phyloP scores from a whole-genome alignment of 2,329 filamentous ascomycete genomes.

The Cladosporium velox region DNA sequence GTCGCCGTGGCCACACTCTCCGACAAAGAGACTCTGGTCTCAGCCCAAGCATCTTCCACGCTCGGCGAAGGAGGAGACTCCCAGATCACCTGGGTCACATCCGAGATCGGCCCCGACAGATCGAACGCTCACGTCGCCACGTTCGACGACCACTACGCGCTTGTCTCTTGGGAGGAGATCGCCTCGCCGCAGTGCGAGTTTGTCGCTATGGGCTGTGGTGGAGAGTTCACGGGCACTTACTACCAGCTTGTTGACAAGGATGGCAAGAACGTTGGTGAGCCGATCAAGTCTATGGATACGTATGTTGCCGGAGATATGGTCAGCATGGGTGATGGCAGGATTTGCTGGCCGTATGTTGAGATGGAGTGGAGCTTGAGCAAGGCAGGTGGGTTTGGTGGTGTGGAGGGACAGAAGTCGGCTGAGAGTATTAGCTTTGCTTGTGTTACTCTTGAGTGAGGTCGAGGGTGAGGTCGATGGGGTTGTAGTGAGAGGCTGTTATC shows the following conservation, averaged over 20 bases:
- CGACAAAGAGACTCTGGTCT: slow-evolving; percentile 60
- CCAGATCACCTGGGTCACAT: slow-evolving; percentile 63
- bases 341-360: slow-evolving; percentile 64
- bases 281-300: slow-evolving; percentile 54
- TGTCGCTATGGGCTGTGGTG: slow-evolving; percentile 61
- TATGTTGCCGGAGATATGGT: slow-evolving; percentile 65
- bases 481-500: background rate
- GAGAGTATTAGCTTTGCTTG: slow-evolving; percentile 59
- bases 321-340: slow-evolving; percentile 57
- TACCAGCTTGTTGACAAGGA: slow-evolving; percentile 59
- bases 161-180: slow-evolving; percentile 65
- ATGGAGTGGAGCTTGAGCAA: slow-evolving; percentile 55
- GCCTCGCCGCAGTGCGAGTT: slow-evolving; percentile 56
- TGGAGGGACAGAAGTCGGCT: slow-evolving; percentile 26
- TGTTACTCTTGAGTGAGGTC: slow-evolving; percentile 33
- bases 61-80: slow-evolving; percentile 58
- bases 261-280: slow-evolving; percentile 55
- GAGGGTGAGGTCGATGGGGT: background rate
- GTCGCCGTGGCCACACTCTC: slow-evolving; percentile 60
- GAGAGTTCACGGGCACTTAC: slow-evolving; percentile 60
- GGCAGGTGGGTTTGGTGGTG: slow-evolving; percentile 28
- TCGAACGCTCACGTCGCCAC: slow-evolving; percentile 61
- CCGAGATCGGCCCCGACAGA: slow-evolving; percentile 50
- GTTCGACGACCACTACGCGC: slow-evolving; percentile 54
- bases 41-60: slow-evolving; percentile 55